Conservation (phyloP, 441 rosid species). For the Mallotus japonicus region DNA sequence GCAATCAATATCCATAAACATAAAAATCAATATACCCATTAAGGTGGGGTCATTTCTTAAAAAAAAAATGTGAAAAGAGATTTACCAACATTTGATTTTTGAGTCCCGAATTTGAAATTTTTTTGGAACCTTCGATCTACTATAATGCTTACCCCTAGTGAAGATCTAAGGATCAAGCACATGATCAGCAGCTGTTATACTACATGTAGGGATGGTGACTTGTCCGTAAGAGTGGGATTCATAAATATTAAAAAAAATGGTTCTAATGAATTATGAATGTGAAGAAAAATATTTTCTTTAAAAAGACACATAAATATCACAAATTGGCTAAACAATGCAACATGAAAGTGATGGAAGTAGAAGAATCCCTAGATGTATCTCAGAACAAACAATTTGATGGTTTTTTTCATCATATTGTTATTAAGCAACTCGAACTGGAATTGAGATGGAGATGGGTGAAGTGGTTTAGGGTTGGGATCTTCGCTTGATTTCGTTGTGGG, state of each 20-base stretch:
- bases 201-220: conserved; percentile 22
- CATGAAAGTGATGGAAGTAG: too few relatives aligned
- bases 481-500: conserved; percentile 38
- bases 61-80: neutral
- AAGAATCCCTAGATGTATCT: too few relatives aligned
- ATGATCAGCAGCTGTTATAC: conserved; percentile 28
- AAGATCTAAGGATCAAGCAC: conserved; percentile 30
- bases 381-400: too few relatives aligned
- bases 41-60: neutral
- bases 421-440: conserved; percentile 34
- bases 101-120: conserved; percentile 29
- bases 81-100: conserved; percentile 39
- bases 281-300: neutral
- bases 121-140: conserved; percentile 40
- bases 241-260: conserved; percentile 17
- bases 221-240: conserved; percentile 13
- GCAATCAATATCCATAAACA: conserved; percentile 22
- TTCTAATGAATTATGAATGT: conserved; percentile 11
- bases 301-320: neutral
- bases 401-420: neutral
- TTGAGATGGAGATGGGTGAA: conserved; percentile 29
- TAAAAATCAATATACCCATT: conserved; percentile 14
- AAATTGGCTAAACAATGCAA: too few relatives aligned
- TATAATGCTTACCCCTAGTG: conserved; percentile 31
- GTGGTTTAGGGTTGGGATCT: conserved; percentile 35